phyloP scores from a whole-genome alignment of 805 yeast species.

The Wickerhamomyces silvicola region DNA sequence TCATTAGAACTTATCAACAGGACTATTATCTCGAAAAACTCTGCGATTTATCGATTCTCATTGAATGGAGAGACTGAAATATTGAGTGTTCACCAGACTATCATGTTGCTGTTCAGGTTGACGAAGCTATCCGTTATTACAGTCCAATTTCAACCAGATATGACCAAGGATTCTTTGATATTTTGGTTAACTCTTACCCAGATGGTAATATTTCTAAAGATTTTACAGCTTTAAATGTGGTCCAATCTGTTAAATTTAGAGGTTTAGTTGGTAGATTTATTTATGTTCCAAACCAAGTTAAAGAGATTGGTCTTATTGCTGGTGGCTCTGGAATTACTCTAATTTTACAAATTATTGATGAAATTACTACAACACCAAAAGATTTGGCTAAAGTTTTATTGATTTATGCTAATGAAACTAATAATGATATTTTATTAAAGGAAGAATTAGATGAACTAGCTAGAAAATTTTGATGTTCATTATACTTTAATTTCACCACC shows the following conservation, averaged over 20 bases:
- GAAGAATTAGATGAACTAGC: constrained; percentile 69
- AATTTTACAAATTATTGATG: constrained; percentile 70
- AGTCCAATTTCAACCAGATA: constrained; percentile 69
- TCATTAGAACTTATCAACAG: constrained; percentile 66
- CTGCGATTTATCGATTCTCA: constrained; percentile 69
- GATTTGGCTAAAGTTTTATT: constrained; percentile 57
- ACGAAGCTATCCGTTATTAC: constrained; percentile 52
- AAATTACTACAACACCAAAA: constrained; percentile 60
- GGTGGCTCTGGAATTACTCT: constrained; percentile 94
- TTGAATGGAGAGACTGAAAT: constrained; percentile 54
- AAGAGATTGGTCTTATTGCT: constrained; percentile 62
- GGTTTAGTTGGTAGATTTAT: constrained; percentile 77
- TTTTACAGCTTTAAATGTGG: constrained; percentile 58
- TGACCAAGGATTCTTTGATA: constrained; percentile 70
- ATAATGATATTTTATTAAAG: constrained; percentile 66
- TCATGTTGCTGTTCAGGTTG: constrained; percentile 54
- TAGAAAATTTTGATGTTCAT: constrained; percentile 48
- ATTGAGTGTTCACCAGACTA: constrained; percentile 65
- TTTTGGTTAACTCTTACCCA: constrained; percentile 68
- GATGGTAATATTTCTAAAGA: constrained; percentile 64
- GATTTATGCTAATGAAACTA: constrained; percentile 69
- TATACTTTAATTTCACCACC: constrained; percentile 53
- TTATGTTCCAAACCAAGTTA: constrained; percentile 52
- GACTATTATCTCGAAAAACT: constrained; percentile 62
- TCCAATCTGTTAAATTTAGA: constrained; percentile 61